Conservation (phyloP, 257 asterid genomes). For the Rauvolfia tetraphylla region DNA sequence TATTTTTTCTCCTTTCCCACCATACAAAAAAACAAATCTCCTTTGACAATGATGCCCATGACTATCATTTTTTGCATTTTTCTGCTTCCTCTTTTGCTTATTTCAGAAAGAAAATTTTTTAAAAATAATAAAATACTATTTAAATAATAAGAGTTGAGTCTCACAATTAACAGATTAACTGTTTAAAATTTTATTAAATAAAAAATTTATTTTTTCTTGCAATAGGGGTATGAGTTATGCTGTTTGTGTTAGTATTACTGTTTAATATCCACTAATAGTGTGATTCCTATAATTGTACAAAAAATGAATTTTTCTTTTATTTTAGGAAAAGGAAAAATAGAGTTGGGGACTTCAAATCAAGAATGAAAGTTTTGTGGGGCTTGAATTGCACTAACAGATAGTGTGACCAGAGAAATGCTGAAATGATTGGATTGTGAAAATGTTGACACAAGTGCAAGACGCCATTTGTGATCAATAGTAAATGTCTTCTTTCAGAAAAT, state of each 20-base stretch:
- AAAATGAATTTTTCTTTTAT: too few species aligned
- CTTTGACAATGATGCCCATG: background rate
- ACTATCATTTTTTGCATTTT: background rate
- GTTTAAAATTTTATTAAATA: too few species aligned
- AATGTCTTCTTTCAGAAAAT: background rate
- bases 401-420: background rate
- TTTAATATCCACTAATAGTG: too few species aligned
- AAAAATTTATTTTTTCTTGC: too few species aligned
- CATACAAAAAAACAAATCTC: background rate
- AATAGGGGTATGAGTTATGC: too few species aligned
- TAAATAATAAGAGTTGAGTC: too few species aligned
- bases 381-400: background rate
- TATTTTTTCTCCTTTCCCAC: background rate
- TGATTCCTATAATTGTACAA: too few species aligned
- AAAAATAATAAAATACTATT: too few species aligned
- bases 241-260: too few species aligned
- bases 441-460: constrained; percentile 6
- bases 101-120: too few species aligned
- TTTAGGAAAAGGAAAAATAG: background rate
- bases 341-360: background rate
- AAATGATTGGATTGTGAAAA: constrained; percentile 16
- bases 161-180: too few species aligned
- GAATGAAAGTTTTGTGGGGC: background rate
- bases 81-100: too few species aligned
- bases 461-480: background rate